Base-by-base conservation (phyloP, 2,329 filamentous ascomycete species). In the Ophiocordyceps camponoti-rufipedis region DNA sequence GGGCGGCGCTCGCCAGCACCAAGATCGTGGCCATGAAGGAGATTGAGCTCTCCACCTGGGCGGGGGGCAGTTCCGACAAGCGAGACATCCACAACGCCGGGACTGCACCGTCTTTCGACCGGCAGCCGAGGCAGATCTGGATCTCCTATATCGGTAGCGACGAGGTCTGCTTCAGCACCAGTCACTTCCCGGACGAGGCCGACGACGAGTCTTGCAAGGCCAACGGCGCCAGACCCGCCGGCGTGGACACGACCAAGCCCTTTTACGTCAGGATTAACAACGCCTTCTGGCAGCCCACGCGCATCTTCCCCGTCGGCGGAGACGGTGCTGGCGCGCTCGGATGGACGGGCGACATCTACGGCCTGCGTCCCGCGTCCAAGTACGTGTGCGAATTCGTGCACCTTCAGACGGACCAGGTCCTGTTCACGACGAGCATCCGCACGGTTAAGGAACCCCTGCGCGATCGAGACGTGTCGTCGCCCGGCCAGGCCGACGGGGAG, bases 21-120 rank as follows among this genome's bases (percentile, higher is more conserved):
- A 95, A 95, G 71, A 88, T 95, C 59, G 89, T 91, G 55, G 86
- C 94, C 65, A 80, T 93, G 58, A 91, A 94, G 66, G 88, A 87
- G 63, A 85, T 85, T 54, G 82, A 87, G 64, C 75, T 93, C 59
- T 89, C 84, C 52, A 79, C 84, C 59, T 78, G 80, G 47, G 74
- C 81, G 76, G 46, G 83, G 87, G 63, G 81, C 79, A 44, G 77
- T 75, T 31, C 81, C 81, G 55, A 79, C 82, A 52, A 81, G 84
- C 58, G 78, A 79, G 81, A 85, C 56, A 78, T 82, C 58, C 80
- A 85, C 63, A 82, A 85, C 62, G 71, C 85, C 58, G 81, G 80
- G 52, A 84, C 83, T 58, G 80, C 81, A 49, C 75, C 82, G 45
- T 42, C 43, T 6, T 85, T 84, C 61, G 76, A 80, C 62, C 68